Percentiles rank a stretch among this genome's conserved stretches.
Conservation (phyloP, 2,329 filamentous ascomycete species). For the Didymellaceae sp. region DNA sequence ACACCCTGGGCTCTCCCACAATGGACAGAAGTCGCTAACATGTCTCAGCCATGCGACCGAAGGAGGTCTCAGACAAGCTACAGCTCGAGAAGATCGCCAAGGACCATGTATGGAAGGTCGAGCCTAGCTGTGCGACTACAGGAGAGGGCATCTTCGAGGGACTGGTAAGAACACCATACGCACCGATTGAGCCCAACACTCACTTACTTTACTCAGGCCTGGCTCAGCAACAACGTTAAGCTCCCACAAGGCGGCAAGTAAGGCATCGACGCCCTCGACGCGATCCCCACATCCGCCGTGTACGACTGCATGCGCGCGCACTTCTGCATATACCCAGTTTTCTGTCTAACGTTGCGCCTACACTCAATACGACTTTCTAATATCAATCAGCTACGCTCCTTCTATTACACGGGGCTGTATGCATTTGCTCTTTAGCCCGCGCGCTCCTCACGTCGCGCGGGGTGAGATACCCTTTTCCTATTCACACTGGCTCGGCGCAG, state of each 20-base stretch:
- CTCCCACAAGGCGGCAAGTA: conserved; percentile 48
- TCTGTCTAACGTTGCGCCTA: conserved; percentile 30
- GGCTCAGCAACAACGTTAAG: conserved; percentile 60
- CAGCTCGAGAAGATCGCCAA: conserved; percentile 59
- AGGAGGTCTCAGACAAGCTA: conserved; percentile 58
- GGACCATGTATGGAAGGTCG: conserved; percentile 61
- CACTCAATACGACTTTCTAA: conserved; percentile 33
- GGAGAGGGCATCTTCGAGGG: conserved; percentile 62
- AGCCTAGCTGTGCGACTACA: conserved; percentile 61
- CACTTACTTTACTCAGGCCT: conserved; percentile 46
- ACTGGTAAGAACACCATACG: conserved; percentile 43
- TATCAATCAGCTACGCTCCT: conserved; percentile 15
- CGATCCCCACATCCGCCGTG: conserved; percentile 24
- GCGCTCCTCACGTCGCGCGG: conserved; percentile 12
- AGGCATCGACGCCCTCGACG: conserved; percentile 11
- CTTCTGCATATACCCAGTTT: conserved; percentile 50
- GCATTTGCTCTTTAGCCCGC: conserved; percentile 16
- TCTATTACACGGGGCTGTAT: background rate
- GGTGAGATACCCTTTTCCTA: conserved; percentile 23
- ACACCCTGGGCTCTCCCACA: background rate
- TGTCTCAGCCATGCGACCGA: conserved; percentile 55
- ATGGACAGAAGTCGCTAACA: conserved; percentile 19
- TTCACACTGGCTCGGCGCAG: conserved; percentile 20
- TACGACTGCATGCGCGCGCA: conserved; percentile 45
- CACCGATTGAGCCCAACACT: background rate